Conservation (phyloP, 768 basidiomycete genomes). For the Rhizopogon vinicolor region DNA sequence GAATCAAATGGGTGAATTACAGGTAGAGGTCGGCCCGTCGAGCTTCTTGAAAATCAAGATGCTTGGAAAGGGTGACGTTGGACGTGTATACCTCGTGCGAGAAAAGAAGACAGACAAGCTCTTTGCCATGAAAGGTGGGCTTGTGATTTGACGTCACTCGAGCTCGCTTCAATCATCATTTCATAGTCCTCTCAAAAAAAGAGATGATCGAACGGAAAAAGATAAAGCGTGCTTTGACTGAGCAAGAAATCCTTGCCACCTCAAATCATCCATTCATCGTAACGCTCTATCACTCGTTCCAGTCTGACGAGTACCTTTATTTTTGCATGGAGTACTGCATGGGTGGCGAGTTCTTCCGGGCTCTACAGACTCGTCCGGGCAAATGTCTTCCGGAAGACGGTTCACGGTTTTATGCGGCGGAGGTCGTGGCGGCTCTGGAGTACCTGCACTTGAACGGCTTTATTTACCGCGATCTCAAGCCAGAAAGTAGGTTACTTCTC, state of each 20-base stretch:
- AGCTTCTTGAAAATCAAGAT: constrained; percentile 97
- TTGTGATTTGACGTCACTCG: constrained; percentile 1
- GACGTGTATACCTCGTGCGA: constrained; percentile 94
- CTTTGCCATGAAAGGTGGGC: constrained; percentile 98
- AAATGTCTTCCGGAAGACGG: constrained; percentile 96
- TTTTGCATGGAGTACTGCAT: constrained; percentile 99
- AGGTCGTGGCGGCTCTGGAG: constrained; percentile 96
- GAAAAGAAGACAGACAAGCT: constrained; percentile 97
- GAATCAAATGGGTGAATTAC: constrained; percentile 3
- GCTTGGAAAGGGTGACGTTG: constrained; percentile 98
- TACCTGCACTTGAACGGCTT: constrained; percentile 99
- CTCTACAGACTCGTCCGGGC: constrained; percentile 92
- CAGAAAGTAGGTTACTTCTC: constrained; percentile 76
- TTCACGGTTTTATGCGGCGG: constrained; percentile 96
- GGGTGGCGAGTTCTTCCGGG: constrained; percentile 98
- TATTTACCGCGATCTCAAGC: constrained; percentile 98
- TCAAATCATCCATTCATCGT: constrained; percentile 99
- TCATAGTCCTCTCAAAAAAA: constrained; percentile 90
- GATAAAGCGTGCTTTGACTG: constrained; percentile 96
- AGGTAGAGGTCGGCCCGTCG: constrained; percentile 93
- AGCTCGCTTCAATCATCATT: constrained; percentile 21
- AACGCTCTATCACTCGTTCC: constrained; percentile 98
- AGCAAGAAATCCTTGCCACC: constrained; percentile 98
- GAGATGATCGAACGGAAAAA: constrained; percentile 99
- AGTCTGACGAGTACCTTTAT: constrained; percentile 96